A percentile compares a stretch with the other conserved stretches of the same genome.
phyloP scores from a whole-genome alignment of 805 yeast genomes.

The Metschnikowia sp. region DNA sequence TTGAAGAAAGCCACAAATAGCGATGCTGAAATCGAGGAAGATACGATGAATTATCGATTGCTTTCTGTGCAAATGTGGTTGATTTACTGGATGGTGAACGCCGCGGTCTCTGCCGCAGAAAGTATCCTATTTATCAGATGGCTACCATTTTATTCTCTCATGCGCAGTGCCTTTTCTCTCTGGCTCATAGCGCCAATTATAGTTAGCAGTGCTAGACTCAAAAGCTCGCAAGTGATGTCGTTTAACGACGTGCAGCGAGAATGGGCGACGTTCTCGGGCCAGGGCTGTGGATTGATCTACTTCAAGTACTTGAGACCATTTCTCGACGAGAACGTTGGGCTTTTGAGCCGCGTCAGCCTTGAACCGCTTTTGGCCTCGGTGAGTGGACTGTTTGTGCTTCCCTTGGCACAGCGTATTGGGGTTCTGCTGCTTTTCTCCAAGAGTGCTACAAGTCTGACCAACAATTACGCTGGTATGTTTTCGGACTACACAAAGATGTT shows the following conservation, averaged over 20 bases:
- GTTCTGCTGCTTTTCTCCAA: slow-evolving; percentile 2
- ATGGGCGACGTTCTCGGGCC: slow-evolving; percentile 25
- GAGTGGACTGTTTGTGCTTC: slow-evolving; percentile 6
- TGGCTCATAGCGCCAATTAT: slow-evolving; percentile 50
- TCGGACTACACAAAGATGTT: slow-evolving; percentile 3
- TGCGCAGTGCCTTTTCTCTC: slow-evolving; percentile 56
- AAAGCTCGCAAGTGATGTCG: slow-evolving; percentile 10
- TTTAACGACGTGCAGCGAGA: slow-evolving; percentile 20
- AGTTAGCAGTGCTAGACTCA: slow-evolving; percentile 34
- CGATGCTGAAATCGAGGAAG: slow-evolving; percentile 16
- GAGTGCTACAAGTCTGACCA: neutral
- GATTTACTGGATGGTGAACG: slow-evolving; percentile 62
- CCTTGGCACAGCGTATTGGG: slow-evolving; percentile 4
- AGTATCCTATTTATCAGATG: slow-evolving; percentile 42
- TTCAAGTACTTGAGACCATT: slow-evolving; percentile 26
- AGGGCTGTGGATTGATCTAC: slow-evolving; percentile 34
- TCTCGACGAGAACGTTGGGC: slow-evolving; percentile 22
- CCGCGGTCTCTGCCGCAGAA: slow-evolving; percentile 40
- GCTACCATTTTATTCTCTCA: slow-evolving; percentile 20
- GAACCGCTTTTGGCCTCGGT: slow-evolving; percentile 9
- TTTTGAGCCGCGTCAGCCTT: slow-evolving; percentile 8
- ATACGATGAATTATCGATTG: slow-evolving; percentile 22
- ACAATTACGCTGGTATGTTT: neutral
- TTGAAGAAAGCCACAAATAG: slow-evolving; percentile 26
- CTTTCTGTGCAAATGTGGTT: slow-evolving; percentile 39